A percentile compares a stretch with the other conserved stretches of the same genome.
Conservation (phyloP, 2,329 filamentous ascomycete species). For the Colletotrichum destructivum region DNA sequence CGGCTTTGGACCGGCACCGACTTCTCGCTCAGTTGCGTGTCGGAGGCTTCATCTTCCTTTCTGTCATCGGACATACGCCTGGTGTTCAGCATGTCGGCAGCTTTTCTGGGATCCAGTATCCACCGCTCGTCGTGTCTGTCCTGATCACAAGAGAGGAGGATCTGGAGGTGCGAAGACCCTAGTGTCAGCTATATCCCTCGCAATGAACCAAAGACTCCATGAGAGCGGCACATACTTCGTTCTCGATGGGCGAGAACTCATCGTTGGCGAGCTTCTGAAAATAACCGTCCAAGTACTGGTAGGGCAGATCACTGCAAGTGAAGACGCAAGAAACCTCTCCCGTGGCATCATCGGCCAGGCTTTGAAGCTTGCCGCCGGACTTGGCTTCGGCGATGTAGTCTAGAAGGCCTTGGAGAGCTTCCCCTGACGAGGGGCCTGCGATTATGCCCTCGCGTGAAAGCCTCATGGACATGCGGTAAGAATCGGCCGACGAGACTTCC, state of each 20-base stretch:
- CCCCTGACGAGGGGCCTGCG: constrained; percentile 30
- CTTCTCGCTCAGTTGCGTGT: not conserved
- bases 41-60: not conserved
- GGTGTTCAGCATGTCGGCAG: constrained; percentile 40
- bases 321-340: constrained; percentile 33
- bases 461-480: constrained; percentile 36
- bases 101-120: constrained; percentile 44
- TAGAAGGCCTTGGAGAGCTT: constrained; percentile 26
- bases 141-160: constrained; percentile 46
- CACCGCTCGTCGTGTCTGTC: constrained; percentile 49
- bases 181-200: not conserved
- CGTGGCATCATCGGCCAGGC: not conserved
- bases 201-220: not conserved
- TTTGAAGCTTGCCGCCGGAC: not conserved
- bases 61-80: not conserved
- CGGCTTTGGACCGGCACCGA: not conserved
- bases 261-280: constrained; percentile 13
- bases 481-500: constrained; percentile 23
- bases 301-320: constrained; percentile 37
- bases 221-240: not conserved
- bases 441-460: constrained; percentile 36
- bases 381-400: constrained; percentile 2
- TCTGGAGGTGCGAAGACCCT: constrained; percentile 41
- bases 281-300: constrained; percentile 28
- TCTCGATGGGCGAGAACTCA: constrained; percentile 28